A percentile compares a stretch with the other conserved stretches of the same genome.
Conservation (phyloP, 768 basidiomycete genomes). For the Fibroporia radiculosa region DNA sequence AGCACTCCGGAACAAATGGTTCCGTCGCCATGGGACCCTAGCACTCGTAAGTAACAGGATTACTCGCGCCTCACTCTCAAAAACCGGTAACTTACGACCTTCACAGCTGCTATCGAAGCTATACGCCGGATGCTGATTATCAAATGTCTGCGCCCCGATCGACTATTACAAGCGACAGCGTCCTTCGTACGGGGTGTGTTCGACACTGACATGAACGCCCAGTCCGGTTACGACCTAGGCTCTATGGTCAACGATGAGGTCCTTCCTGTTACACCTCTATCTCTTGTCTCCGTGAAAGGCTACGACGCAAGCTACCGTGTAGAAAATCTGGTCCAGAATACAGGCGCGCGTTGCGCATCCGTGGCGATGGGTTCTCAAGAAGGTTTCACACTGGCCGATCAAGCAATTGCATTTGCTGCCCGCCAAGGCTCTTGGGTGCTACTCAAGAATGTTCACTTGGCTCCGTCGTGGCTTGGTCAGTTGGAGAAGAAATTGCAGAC, state of each 20-base stretch:
- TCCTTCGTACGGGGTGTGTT: constrained; percentile 73
- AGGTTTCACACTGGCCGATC: constrained; percentile 93
- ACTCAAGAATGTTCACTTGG: constrained; percentile 95
- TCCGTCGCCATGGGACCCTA: constrained; percentile 74
- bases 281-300: constrained; percentile 88
- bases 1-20: constrained; percentile 57
- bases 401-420: constrained; percentile 88
- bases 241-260: constrained; percentile 77
- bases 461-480: constrained; percentile 91
- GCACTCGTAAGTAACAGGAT: constrained; percentile 56
- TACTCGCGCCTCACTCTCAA: neutral
- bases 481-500: constrained; percentile 96
- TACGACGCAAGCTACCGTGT: constrained; percentile 98
- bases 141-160: constrained; percentile 90
- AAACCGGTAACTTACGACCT: neutral
- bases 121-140: constrained; percentile 72
- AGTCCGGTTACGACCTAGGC: constrained; percentile 70
- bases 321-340: constrained; percentile 76
- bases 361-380: constrained; percentile 99
- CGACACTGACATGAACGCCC: constrained; percentile 65
- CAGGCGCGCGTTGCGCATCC: constrained; percentile 69
- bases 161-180: constrained; percentile 76
- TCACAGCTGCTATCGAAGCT: constrained; percentile 60
- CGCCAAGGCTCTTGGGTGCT: constrained; percentile 95
- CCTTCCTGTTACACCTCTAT: constrained; percentile 73